Evolutionary conservation across 106 monocot genomes (phyloP).

Genomic region (Dioscorea alata): DNA sequence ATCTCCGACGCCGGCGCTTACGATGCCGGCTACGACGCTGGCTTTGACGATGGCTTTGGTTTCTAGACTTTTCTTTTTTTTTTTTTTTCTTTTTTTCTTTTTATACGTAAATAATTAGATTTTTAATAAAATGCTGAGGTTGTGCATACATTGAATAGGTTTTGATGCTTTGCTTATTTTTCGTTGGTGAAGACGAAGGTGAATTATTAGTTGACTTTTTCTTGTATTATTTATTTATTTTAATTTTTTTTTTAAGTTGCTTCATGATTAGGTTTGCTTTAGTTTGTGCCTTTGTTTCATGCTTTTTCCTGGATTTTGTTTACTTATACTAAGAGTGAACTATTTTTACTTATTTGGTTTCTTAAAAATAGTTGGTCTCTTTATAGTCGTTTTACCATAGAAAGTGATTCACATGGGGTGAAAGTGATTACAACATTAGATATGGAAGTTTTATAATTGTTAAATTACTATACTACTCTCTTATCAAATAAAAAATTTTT

Average conservation of each 20-base stretch:
- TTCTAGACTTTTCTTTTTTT: conserved; percentile 2
- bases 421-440: no score
- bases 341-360: no score
- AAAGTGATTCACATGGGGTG: no score
- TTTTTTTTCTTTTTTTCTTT: neutral
- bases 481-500: no score
- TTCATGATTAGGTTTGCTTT: neutral
- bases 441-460: no score
- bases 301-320: no score
- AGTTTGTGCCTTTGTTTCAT: no score
- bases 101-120: no score
- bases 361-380: no score
- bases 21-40: conserved; percentile 14
- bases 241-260: neutral
- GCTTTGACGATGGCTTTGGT: conserved; percentile 13
- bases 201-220: neutral
- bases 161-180: neutral
- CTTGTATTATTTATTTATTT: neutral
- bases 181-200: neutral
- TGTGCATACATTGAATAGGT: neutral
- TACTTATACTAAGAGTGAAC: no score
- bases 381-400: no score
- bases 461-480: no score
- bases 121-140: neutral
- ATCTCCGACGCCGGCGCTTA: conserved; percentile 23